Conservation (phyloP, 139 green algal genomes). For the Chlamydomonas schloesseri region DNA sequence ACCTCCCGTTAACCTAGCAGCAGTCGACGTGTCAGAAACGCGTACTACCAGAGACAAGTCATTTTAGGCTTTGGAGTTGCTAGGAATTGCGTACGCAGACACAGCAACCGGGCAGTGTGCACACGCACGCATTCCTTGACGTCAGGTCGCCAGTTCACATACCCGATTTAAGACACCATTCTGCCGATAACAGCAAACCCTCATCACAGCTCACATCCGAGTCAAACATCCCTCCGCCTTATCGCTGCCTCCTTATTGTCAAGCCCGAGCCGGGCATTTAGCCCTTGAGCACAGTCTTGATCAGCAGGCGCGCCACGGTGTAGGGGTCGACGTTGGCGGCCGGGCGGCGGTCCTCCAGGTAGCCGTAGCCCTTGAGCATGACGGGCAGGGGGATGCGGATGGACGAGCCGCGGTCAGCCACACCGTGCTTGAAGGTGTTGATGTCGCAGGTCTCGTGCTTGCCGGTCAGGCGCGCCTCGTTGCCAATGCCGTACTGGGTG, state of each 20-base stretch:
- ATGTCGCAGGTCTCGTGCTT: slow-evolving; percentile 95
- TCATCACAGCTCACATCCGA: no score
- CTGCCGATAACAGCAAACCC: no score
- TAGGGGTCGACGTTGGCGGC: slow-evolving; percentile 91
- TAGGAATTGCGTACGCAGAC: no score
- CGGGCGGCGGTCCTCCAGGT: slow-evolving; percentile 90
- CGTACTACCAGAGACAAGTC: no score
- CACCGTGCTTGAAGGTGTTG: slow-evolving; percentile 81
- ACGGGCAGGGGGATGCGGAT: slow-evolving; percentile 93
- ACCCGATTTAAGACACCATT: no score
- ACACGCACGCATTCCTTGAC: no score
- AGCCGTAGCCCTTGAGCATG: slow-evolving; percentile 84
- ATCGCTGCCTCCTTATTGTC: not conserved
- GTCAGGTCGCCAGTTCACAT: no score
- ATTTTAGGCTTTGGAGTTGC: no score
- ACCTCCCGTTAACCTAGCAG: no score
- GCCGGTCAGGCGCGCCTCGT: slow-evolving; percentile 90
- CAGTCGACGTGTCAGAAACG: no score
- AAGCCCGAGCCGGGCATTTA: not conserved
- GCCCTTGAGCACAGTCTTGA: slow-evolving; percentile 78
- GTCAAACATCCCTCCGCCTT: no score
- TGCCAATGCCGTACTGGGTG: slow-evolving; percentile 86
- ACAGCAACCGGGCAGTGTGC: no score
- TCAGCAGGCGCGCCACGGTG: slow-evolving; percentile 83
- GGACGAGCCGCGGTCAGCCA: slow-evolving; percentile 88